These are phyloP conservation scores for Ustilago xerochloae DNA, from an alignment of 1,284 basidiomycete species.

Conservation along the genomic window DNA sequence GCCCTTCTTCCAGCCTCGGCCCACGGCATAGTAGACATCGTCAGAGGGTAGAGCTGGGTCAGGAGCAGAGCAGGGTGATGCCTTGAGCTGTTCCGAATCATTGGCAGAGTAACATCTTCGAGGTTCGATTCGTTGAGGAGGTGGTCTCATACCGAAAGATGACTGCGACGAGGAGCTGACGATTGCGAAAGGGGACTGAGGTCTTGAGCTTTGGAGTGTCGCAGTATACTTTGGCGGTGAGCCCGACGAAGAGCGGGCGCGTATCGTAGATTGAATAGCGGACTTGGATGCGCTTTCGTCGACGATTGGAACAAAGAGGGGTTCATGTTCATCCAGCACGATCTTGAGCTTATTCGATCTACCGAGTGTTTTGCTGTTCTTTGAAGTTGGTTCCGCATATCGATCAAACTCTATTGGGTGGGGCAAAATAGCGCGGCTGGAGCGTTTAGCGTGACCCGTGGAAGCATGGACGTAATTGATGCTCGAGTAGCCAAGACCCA, in stretches of 20 bases:
- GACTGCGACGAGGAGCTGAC: constrained; percentile 12
- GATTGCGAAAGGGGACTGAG: neutral
- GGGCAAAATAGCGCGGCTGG: neutral
- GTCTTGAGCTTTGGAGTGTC: neutral
- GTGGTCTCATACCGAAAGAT: constrained; percentile 18
- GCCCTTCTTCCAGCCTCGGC: constrained; percentile 52
- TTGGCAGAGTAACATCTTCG: constrained; percentile 13
- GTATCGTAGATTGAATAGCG: constrained; percentile 22
- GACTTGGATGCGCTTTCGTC: constrained; percentile 2
- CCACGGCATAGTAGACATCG: constrained; percentile 38
- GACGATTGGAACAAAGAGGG: constrained; percentile 24
- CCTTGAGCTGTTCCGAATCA: constrained; percentile 1
- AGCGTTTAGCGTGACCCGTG: constrained; percentile 13
- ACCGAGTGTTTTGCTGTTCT: neutral
- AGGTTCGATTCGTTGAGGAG: constrained; percentile 1
- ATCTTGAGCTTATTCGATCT: constrained; percentile 16
- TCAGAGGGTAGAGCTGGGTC: neutral
- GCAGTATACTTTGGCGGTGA: constrained; percentile 1
- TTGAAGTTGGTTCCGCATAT: constrained; percentile 16
- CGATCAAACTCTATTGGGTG: constrained; percentile 21
- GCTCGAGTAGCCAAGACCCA: constrained; percentile 44
- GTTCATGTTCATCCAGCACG: constrained; percentile 12
- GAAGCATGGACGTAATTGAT: constrained; percentile 31
- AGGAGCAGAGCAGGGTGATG: neutral
- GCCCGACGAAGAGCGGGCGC: constrained; percentile 8